These are phyloP conservation scores for Sporisorium sorghi DNA, from an alignment of 1,284 basidiomycete genomes.

Conservation along the genomic window DNA sequence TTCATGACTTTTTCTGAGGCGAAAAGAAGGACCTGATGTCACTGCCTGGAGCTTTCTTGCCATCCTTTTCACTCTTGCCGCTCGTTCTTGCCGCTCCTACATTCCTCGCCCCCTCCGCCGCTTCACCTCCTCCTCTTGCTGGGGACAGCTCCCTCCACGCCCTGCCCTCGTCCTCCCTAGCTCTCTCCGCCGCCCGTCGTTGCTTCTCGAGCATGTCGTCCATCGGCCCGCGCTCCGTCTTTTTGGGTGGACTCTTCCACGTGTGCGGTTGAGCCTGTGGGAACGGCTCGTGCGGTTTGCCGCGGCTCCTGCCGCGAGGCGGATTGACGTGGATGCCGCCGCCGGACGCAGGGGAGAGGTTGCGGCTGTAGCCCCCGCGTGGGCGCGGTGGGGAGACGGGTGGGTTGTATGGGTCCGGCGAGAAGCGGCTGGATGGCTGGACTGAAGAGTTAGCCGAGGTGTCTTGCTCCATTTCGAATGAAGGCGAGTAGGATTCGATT, in stretches of 20 bases:
- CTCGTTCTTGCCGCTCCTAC: slow-evolving; percentile 3
- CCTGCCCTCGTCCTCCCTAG: slow-evolving; percentile 11
- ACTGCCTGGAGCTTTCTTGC: slow-evolving; percentile 7
- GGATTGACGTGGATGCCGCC: slow-evolving; percentile 44
- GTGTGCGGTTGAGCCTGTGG: slow-evolving; percentile 36
- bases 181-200: slow-evolving; percentile 7
- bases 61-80: neutral
- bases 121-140: neutral
- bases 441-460: neutral
- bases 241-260: slow-evolving; percentile 20
- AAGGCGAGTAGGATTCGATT: neutral
- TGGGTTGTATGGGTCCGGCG: slow-evolving; percentile 57
- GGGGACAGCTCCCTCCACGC: slow-evolving; percentile 23
- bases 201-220: slow-evolving; percentile 31
- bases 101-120: neutral
- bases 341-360: slow-evolving; percentile 29
- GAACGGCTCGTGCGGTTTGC: slow-evolving; percentile 38
- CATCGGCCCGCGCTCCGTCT: slow-evolving; percentile 21
- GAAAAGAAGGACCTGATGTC: slow-evolving; percentile 46
- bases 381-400: slow-evolving; percentile 50
- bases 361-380: slow-evolving; percentile 43
- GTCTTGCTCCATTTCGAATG: neutral
- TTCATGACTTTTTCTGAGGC: slow-evolving; percentile 20
- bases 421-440: slow-evolving; percentile 35
- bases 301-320: slow-evolving; percentile 17